Base-by-base conservation (phyloP, 208 protist species). In the Crithidia fasciculata region DNA sequence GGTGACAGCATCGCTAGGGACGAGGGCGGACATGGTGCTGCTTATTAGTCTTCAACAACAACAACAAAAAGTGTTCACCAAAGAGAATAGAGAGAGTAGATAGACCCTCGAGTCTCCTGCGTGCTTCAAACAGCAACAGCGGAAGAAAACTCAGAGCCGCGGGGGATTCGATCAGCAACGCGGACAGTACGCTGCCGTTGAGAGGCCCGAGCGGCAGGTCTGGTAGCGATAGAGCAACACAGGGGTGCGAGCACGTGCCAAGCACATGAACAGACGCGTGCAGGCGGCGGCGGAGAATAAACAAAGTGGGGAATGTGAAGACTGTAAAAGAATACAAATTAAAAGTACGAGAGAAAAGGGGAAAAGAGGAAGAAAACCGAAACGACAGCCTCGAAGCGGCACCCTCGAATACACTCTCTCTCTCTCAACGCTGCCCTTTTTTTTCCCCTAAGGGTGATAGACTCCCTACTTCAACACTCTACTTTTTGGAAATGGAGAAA, bases 1-100 rank as follows among this genome's bases (percentile, higher is more conserved):
- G 37, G 86, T 75, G 18, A 96, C 89, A 13, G 91, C 91, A 71
- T 93, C 89, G n/a, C 84, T 77, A 5, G 91, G 89, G 13, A 96
- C 76, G 13, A 96, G 80, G 10, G 89, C 85, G 28, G 91, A 93
- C 91, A 95, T 95, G 58, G 28, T 53, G 8, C 5, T 7, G 15
- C 40, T 43, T 49, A 45, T 53, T 55, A 71, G 50, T 39, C 9
- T 18, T n/a, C 6, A n/a, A 41, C 28, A 5, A 19, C 5, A 54
- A 43, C 49, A 49, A 71, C 45, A 44, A 71, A 66, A 65, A 58
- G 39, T 28, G 28, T 1, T 28, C 28, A 28, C 28, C 28, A 28
- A 74, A 19, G 52, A 4, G 37, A 43, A 44, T 45, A 43, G 43
- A 0, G 28, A 28, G 28, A 1, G 28, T 28, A 28, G 28, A 28